phyloP scores from a whole-genome alignment of 2,329 filamentous ascomycete species.

The Nemania abortiva region DNA sequence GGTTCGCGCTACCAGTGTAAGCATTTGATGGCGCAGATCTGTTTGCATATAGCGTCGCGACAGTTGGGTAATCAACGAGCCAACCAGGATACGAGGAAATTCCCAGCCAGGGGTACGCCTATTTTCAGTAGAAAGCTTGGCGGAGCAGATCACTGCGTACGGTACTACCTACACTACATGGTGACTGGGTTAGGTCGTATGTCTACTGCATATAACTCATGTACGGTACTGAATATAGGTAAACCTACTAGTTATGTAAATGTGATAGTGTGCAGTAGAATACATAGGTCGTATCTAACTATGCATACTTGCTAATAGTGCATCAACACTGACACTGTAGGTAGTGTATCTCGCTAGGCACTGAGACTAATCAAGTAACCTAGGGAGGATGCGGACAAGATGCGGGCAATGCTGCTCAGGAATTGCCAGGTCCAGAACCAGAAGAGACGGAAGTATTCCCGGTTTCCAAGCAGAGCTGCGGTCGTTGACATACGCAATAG shows the following conservation, averaged over 20 bases:
- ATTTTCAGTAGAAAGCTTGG: slow-evolving; percentile 6
- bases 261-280: not conserved
- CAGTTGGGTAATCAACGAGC: not conserved
- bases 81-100: slow-evolving; percentile 4
- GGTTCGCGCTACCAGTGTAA: slow-evolving; percentile 7
- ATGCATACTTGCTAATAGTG: not conserved
- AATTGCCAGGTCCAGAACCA: not conserved
- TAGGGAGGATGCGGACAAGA: not conserved
- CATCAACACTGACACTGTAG: not conserved
- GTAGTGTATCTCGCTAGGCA: not conserved
- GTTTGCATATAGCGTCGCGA: slow-evolving; percentile 2
- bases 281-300: not conserved
- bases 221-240: not conserved
- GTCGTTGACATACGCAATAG: not conserved
- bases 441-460: not conserved
- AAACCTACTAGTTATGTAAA: not conserved
- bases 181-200: not conserved
- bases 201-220: not conserved
- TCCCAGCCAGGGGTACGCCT: slow-evolving; percentile 1
- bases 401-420: not conserved
- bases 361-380: not conserved
- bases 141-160: slow-evolving; percentile 5
- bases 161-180: not conserved
- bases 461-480: not conserved
- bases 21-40: slow-evolving; percentile 5